phyloP scores from a whole-genome alignment of 306 rosid genomes.

The Quercus dentata region DNA sequence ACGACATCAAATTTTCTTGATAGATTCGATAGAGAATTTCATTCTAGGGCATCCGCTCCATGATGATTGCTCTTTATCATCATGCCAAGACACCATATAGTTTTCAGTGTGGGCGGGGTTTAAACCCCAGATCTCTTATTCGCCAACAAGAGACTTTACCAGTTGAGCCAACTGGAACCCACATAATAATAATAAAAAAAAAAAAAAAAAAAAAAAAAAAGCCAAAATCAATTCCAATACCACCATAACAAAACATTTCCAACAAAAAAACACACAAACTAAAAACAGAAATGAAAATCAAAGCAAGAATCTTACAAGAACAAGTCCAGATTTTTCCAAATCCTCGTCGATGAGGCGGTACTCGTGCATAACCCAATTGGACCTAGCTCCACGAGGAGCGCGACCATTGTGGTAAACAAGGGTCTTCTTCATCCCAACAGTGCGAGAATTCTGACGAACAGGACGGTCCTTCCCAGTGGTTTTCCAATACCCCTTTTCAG shows the following conservation, averaged over 20 bases:
- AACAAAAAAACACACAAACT: background rate
- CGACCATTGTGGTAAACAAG: conserved; percentile 83
- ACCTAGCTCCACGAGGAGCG: conserved; percentile 68
- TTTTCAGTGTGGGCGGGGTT: no score
- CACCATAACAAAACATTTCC: conserved; percentile 1
- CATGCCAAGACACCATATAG: no score
- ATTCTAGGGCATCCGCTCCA: no score
- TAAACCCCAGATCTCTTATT: no score
- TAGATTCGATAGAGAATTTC: no score
- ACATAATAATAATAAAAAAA: no score
- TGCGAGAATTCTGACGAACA: conserved; percentile 25
- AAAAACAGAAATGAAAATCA: background rate
- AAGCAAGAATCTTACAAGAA: conserved; percentile 35
- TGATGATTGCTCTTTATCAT: no score
- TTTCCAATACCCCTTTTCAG: conserved; percentile 89
- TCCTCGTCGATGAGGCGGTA: conserved; percentile 57
- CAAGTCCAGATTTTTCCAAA: conserved; percentile 47
- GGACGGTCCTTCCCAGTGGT: conserved; percentile 90
- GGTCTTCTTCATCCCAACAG: conserved; percentile 88
- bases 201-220: no score
- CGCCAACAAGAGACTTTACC: no score
- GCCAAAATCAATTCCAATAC: conserved; percentile 21
- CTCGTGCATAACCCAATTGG: conserved; percentile 99
- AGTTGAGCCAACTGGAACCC: no score
- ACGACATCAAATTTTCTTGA: background rate